A percentile compares a stretch with the other conserved stretches of the same genome.
These are phyloP conservation scores for Penicillium mononematosum DNA, from an alignment of 495 filamentous ascomycete species.

Conservation along the genomic window DNA sequence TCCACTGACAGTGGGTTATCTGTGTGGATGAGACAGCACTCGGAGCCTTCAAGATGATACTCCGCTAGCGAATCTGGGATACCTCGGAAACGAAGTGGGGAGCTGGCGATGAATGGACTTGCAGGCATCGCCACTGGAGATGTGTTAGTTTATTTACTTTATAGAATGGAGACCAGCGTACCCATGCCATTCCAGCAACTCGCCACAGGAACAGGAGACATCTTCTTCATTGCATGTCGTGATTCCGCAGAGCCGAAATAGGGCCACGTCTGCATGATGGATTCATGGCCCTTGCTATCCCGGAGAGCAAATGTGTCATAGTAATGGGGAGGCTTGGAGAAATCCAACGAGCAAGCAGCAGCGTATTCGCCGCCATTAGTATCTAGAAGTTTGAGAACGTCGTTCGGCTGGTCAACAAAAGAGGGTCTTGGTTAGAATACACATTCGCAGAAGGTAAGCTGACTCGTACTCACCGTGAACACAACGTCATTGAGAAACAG, in stretches of 20 bases:
- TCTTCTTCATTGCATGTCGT: constrained; percentile 52
- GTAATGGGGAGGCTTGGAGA: constrained; percentile 62
- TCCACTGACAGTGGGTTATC: constrained; percentile 59
- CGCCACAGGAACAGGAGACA: constrained; percentile 62
- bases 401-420: constrained; percentile 43
- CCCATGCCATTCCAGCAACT: constrained; percentile 86
- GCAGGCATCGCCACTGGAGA: constrained; percentile 54
- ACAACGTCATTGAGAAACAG: constrained; percentile 76
- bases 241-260: constrained; percentile 68
- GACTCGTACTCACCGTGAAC: constrained; percentile 55
- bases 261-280: constrained; percentile 67
- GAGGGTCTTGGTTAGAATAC: neutral
- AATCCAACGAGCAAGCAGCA: constrained; percentile 81
- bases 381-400: constrained; percentile 66
- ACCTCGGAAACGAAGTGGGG: constrained; percentile 64
- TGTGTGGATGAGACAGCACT: constrained; percentile 81
- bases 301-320: constrained; percentile 88
- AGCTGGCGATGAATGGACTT: constrained; percentile 51
- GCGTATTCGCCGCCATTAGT: constrained; percentile 74
- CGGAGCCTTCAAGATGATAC: constrained; percentile 71
- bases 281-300: constrained; percentile 62
- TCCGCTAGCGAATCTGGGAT: constrained; percentile 66
- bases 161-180: constrained; percentile 21
- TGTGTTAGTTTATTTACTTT: constrained; percentile 6
- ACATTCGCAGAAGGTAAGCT: neutral